phyloP scores from a whole-genome alignment of 2,329 filamentous ascomycete genomes.

The Aulographum hederae region DNA sequence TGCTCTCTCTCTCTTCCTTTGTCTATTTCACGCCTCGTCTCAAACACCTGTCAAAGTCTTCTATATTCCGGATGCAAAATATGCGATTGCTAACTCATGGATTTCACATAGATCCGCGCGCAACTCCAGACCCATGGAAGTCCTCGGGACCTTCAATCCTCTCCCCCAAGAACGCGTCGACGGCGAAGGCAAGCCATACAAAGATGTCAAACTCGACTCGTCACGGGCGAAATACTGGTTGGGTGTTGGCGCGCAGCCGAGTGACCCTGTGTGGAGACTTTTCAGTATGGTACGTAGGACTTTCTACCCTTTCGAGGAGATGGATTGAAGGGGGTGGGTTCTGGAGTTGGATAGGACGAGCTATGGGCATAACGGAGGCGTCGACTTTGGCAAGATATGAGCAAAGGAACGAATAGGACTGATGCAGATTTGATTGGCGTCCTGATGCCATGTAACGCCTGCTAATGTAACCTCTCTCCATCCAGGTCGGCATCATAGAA shows the following conservation, averaged over 20 bases:
- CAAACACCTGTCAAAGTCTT: too few species aligned
- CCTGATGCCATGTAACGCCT: too few species aligned
- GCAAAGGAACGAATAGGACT: too few species aligned
- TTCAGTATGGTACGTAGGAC: slow-evolving; percentile 6
- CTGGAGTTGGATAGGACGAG: background rate
- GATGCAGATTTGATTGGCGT: too few species aligned
- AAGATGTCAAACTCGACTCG: slow-evolving; percentile 78
- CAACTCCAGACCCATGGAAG: slow-evolving; percentile 79
- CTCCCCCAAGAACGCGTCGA: slow-evolving; percentile 31
- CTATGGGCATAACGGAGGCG: background rate
- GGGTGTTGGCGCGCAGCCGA: slow-evolving; percentile 88
- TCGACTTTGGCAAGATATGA: too few species aligned
- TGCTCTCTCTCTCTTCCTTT: too few species aligned
- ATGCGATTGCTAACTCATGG: too few species aligned
- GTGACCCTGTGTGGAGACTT: slow-evolving; percentile 36
- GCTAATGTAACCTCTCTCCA: too few species aligned
- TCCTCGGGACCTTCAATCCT: slow-evolving; percentile 53
- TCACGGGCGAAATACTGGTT: slow-evolving; percentile 84
- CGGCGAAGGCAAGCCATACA: slow-evolving; percentile 40
- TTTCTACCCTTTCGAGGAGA: background rate
- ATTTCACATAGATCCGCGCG: slow-evolving; percentile 70
- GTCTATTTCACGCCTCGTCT: too few species aligned
- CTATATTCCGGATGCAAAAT: too few species aligned
- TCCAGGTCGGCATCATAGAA: slow-evolving; percentile 5
- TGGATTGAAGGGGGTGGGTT: background rate